phyloP scores from a whole-genome alignment of 768 basidiomycete species.

The Goffeauzyma gilvescens region DNA sequence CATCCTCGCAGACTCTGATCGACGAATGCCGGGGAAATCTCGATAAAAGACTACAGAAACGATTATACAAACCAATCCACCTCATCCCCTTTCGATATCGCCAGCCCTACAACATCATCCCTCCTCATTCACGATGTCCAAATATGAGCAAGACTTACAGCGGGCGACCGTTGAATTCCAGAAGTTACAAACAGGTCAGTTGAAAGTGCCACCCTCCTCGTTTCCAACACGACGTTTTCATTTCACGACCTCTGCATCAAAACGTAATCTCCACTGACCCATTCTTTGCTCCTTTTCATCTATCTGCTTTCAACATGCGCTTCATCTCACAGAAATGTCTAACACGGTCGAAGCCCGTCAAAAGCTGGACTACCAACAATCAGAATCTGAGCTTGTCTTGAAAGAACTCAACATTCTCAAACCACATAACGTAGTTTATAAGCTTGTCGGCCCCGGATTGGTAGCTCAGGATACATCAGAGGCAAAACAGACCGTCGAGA shows the following conservation, averaged over 20 bases:
- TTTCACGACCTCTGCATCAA: too few species aligned
- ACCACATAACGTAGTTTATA: constrained; percentile 63
- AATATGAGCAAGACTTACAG: constrained; percentile 37
- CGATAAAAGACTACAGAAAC: too few species aligned
- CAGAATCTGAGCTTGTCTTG: constrained; percentile 83
- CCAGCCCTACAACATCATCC: too few species aligned
- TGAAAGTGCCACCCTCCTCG: not conserved
- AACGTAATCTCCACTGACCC: too few species aligned
- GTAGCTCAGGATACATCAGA: constrained; percentile 74
- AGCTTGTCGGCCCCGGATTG: constrained; percentile 75
- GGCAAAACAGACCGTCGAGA: constrained; percentile 72
- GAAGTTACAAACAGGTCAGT: constrained; percentile 45
- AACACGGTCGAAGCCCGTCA: constrained; percentile 61
- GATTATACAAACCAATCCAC: too few species aligned
- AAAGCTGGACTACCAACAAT: constrained; percentile 68
- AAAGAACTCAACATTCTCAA: constrained; percentile 64
- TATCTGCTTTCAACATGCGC: too few species aligned
- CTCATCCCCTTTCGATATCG: too few species aligned
- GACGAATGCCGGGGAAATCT: too few species aligned
- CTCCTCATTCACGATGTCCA: too few species aligned
- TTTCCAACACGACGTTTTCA: not conserved
- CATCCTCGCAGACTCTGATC: too few species aligned
- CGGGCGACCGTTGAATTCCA: constrained; percentile 55
- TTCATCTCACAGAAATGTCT: constrained; percentile 44
- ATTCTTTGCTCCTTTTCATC: too few species aligned